phyloP scores from a whole-genome alignment of 2,329 filamentous ascomycete genomes.

The Cryphonectria carpinicola region DNA sequence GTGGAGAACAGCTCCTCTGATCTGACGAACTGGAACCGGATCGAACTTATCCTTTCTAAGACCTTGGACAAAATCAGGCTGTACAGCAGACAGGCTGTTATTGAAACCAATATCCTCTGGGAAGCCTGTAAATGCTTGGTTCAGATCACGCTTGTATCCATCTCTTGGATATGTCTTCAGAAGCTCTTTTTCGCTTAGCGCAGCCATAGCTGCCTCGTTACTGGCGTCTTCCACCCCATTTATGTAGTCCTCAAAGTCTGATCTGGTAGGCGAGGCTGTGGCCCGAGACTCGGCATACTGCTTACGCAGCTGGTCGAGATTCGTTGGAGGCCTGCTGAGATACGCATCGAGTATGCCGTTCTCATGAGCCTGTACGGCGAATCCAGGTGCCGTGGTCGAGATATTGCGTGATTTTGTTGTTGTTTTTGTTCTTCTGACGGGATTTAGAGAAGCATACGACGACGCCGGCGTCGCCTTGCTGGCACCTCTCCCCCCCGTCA shows the following conservation, averaged over 20 bases:
- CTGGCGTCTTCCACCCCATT: too few relatives aligned
- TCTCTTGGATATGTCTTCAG: neutral
- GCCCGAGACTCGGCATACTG: neutral
- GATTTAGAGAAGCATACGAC: too few relatives aligned
- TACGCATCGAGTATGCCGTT: neutral
- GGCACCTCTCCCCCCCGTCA: neutral
- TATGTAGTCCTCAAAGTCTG: neutral
- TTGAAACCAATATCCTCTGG: conserved; percentile 36
- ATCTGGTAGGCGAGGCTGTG: neutral
- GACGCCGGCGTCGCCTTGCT: too few relatives aligned
- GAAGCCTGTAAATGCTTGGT: conserved; percentile 18
- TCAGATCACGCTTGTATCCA: neutral
- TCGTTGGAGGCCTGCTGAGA: neutral
- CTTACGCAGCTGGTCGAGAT: neutral
- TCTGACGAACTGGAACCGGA: neutral
- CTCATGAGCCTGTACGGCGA: neutral
- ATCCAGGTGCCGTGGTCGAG: neutral
- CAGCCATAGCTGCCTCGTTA: neutral
- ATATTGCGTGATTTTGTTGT: neutral
- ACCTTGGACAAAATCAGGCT: conserved; percentile 38
- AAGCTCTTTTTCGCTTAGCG: neutral
- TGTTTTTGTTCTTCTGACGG: neutral
- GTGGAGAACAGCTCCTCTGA: neutral
- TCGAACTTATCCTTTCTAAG: neutral
- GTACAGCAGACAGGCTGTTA: conserved; percentile 33